Evolutionary conservation across 225 moss, liverwort and hornwort genomes (phyloP).

Genomic region (Polytrichum formosum): DNA sequence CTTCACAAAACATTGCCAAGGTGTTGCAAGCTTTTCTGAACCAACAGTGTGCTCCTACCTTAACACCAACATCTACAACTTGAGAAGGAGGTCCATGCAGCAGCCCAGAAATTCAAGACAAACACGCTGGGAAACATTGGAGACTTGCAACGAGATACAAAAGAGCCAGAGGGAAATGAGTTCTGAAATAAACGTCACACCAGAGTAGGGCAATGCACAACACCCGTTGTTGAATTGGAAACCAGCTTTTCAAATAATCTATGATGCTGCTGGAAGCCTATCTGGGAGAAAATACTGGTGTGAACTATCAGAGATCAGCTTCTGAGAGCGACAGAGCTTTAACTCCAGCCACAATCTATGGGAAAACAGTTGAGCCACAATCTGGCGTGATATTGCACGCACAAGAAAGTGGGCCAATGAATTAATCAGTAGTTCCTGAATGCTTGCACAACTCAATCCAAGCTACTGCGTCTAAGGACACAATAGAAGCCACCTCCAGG

Average conservation of each 20-base stretch:
- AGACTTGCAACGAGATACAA: not conserved
- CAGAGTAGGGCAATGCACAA: conserved; percentile 17
- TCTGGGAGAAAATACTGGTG: conserved; percentile 29
- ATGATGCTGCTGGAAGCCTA: conserved; percentile 19
- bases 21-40: no score
- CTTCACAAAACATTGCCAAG: no score
- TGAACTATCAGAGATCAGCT: conserved; percentile 29
- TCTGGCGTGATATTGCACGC: conserved; percentile 60
- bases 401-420: conserved; percentile 49
- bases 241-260: conserved; percentile 40
- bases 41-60: no score
- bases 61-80: no score
- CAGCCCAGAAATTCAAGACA: no score
- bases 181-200: conserved; percentile 2
- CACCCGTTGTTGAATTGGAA: conserved; percentile 6
- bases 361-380: conserved; percentile 34
- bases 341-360: conserved; percentile 16
- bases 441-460: conserved; percentile 30
- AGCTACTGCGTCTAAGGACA: conserved; percentile 29
- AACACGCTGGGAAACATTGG: no score
- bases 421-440: conserved; percentile 26
- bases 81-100: no score
- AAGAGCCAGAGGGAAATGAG: not conserved
- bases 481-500: conserved; percentile 18
- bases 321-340: conserved; percentile 16